Evolutionary conservation across 2,329 filamentous ascomycete genomes (phyloP).

Genomic region (Clarireedia monteithiana): DNA sequence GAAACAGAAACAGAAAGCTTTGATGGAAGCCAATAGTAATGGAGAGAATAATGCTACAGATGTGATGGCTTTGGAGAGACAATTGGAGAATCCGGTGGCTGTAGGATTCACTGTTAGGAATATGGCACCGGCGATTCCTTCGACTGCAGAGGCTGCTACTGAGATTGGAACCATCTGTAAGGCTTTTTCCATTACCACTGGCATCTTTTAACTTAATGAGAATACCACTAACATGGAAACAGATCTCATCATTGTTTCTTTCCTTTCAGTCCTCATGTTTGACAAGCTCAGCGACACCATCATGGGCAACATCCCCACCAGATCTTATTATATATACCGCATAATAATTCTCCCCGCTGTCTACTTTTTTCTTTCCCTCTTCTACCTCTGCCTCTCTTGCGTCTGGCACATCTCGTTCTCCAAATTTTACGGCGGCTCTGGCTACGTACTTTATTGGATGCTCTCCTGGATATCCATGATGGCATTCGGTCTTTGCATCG

Average conservation of each 20-base stretch:
- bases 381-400: conserved; percentile 14
- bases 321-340: conserved; percentile 14
- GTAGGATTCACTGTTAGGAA: conserved; percentile 11
- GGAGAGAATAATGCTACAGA: conserved; percentile 1
- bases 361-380: conserved; percentile 14
- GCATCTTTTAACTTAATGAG: background rate
- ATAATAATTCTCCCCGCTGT: conserved; percentile 9
- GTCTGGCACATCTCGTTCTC: conserved; percentile 15
- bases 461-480: conserved; percentile 16
- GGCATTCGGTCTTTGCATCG: conserved; percentile 16
- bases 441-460: conserved; percentile 18
- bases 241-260: conserved; percentile 18
- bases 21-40: background rate
- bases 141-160: conserved; percentile 15
- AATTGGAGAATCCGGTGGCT: conserved; percentile 10
- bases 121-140: conserved; percentile 13
- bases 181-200: background rate
- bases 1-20: conserved; percentile 12
- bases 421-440: conserved; percentile 13
- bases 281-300: conserved; percentile 13
- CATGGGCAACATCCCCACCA: conserved; percentile 14
- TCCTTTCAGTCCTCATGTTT: conserved; percentile 18
- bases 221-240: background rate
- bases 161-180: conserved; percentile 19
- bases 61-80: conserved; percentile 10